Evolutionary conservation across 805 yeast species (phyloP), one percentile per base, ranked within the genome.

Genomic region (Hanseniaspora nectarophila): DNA sequence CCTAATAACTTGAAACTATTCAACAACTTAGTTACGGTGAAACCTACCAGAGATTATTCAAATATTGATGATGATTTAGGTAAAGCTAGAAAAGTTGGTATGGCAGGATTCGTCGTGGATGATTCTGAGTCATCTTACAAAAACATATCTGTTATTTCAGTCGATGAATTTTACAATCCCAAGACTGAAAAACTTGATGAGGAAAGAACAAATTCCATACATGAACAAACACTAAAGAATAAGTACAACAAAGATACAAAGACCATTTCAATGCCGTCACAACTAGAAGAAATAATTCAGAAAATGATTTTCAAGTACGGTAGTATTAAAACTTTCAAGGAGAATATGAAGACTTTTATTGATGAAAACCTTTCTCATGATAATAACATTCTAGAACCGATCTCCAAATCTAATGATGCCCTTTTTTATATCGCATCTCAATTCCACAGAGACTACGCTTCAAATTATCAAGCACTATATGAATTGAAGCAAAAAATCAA

Each of bases 391-490:
- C 23, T 44, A 6, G 65, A 62, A 44, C 63, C 71, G 0, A 42
- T 28, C n/a, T 6, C 24, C 6, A 28, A 26, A 42, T 69, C 67
- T 24, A 55, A 69, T 51, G 87, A 82, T 45, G 83, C 82, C 1
- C 95, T 89, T 63, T 78, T 92, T 2, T 83, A 82, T 55, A 78
- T 90, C 35, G 89, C 86, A 0, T 81, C 89, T 0, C 73, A 83
- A 10, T 87, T 90, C 60, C 69, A 85, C 2, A 95, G 85, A 59
- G 84, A 85, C 60, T 90, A 86, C 61, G 84, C 87, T 1, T 75
- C 86, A 13, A 64, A 79, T 2, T 71, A 71, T 50, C 85, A 81
- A 56, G 85, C 81, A 0, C 66, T 92, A 35, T 62, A 63, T 26
- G 97, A 90, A 58, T 67, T 88, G 33, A 71, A 76, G 57, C 70